Evolutionary conservation across 179 eudicot species (phyloP).

Genomic region (Silene vulgaris): DNA sequence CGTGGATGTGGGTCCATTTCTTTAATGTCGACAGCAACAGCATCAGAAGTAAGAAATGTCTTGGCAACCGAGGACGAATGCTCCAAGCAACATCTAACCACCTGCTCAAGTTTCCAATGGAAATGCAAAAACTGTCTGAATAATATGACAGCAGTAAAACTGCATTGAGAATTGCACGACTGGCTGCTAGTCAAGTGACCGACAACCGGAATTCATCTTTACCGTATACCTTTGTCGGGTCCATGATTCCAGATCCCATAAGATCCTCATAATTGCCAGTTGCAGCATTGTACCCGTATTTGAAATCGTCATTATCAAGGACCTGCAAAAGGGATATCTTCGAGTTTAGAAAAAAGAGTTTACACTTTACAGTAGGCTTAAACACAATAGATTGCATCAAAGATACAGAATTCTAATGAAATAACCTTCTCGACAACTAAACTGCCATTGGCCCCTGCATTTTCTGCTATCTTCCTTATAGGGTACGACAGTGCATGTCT

Average conservation of each 20-base stretch:
- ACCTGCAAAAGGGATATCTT: slow-evolving; percentile 40
- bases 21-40: slow-evolving; percentile 71
- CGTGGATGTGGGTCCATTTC: slow-evolving; percentile 19
- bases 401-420: neutral
- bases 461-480: slow-evolving; percentile 79
- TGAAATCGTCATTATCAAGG: slow-evolving; percentile 50
- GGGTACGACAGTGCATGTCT: slow-evolving; percentile 86
- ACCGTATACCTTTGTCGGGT: slow-evolving; percentile 72
- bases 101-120: slow-evolving; percentile 38
- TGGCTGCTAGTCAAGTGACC: neutral
- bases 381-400: neutral
- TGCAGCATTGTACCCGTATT: slow-evolving; percentile 85
- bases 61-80: slow-evolving; percentile 90
- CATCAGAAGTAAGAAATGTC: slow-evolving; percentile 84
- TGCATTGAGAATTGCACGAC: neutral
- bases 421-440: slow-evolving; percentile 87
- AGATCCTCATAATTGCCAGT: slow-evolving; percentile 75
- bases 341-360: neutral
- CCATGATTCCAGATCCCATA: slow-evolving; percentile 91
- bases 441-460: slow-evolving; percentile 91
- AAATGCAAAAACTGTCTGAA: neutral
- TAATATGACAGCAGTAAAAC: neutral
- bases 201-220: no score
- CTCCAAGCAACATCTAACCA: slow-evolving; percentile 93
- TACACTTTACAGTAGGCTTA: neutral